phyloP scores from a whole-genome alignment of 202 grass and related monocot species.

The Schoenoplectus tabernaemontani region DNA sequence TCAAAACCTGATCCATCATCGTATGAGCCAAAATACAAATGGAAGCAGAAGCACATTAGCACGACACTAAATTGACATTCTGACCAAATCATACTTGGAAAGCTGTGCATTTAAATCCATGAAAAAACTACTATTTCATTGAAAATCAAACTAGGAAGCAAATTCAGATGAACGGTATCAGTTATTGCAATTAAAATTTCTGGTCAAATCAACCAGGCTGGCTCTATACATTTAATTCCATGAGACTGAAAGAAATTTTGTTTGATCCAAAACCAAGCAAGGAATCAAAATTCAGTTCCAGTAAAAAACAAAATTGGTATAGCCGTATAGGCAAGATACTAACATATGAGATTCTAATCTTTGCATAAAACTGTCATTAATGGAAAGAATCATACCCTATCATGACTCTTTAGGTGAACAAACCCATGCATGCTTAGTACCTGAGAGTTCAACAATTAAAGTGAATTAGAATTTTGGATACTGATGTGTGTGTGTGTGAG shows the following conservation, averaged over 20 bases:
- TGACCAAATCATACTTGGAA: not conserved
- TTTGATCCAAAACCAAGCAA: not conserved
- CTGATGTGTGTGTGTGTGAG: not conserved
- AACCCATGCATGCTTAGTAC: slow-evolving; percentile 8
- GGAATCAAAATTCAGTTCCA: not conserved
- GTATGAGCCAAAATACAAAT: no score
- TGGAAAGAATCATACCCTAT: not conserved
- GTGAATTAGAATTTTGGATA: not conserved
- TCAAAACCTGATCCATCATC: no score
- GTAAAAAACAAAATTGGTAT: no score
- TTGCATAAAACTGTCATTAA: not conserved
- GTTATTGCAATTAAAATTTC: not conserved
- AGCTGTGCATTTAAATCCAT: not conserved
- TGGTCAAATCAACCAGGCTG: not conserved
- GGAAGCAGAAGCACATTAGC: no score
- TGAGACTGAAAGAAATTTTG: not conserved
- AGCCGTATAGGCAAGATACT: no score
- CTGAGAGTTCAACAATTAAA: not conserved
- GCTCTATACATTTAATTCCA: not conserved
- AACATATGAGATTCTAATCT: not conserved
- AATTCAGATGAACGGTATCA: no score
- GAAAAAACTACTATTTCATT: not conserved
- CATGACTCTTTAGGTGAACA: slow-evolving; percentile 9
- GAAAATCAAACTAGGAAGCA: not conserved
- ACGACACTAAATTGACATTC: not conserved